These are phyloP conservation scores for Ceratocystis diversiconidia DNA, from an alignment of 2,329 filamentous ascomycete genomes.

Conservation along the genomic window DNA sequence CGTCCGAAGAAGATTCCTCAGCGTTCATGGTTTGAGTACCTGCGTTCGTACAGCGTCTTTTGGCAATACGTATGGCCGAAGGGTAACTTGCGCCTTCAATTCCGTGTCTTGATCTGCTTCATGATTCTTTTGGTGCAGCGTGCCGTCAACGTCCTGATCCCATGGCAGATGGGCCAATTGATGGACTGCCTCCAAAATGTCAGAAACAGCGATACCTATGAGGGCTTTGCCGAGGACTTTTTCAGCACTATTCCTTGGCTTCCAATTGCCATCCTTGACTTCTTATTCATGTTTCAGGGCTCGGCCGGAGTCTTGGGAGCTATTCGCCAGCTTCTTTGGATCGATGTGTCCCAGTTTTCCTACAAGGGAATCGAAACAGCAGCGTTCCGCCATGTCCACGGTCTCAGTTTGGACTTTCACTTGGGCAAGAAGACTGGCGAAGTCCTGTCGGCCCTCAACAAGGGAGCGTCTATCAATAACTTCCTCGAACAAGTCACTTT, in stretches of 20 bases:
- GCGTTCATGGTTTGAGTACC: conserved; percentile 91
- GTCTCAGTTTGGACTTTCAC: conserved; percentile 89
- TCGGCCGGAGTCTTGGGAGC: conserved; percentile 78
- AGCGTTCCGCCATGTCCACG: conserved; percentile 93
- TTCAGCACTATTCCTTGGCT: conserved; percentile 48
- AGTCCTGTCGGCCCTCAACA: conserved; percentile 87
- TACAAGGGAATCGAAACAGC: conserved; percentile 89
- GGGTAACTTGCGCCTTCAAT: conserved; percentile 57
- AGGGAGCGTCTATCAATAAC: conserved; percentile 88
- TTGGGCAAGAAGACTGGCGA: conserved; percentile 93
- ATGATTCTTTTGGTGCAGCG: conserved; percentile 66
- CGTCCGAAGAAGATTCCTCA: conserved; percentile 73
- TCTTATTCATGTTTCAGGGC: conserved; percentile 52
- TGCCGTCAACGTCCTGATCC: conserved; percentile 73
- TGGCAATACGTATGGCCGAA: conserved; percentile 95
- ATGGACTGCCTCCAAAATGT: conserved; percentile 52
- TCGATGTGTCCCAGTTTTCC: conserved; percentile 91
- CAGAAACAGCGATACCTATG: conserved; percentile 33
- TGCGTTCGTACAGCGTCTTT: conserved; percentile 82
- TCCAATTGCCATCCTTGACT: conserved; percentile 32
- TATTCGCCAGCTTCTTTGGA: conserved; percentile 73
- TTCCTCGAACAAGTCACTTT: conserved; percentile 96
- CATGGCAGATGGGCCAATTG: conserved; percentile 64
- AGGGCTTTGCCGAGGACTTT: conserved; percentile 22
- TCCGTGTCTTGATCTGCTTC: conserved; percentile 73